A percentile compares a stretch with the other conserved stretches of the same genome.
Evolutionary conservation across 495 filamentous ascomycete species (phyloP).

Genomic region (Copromyces sp.): DNA sequence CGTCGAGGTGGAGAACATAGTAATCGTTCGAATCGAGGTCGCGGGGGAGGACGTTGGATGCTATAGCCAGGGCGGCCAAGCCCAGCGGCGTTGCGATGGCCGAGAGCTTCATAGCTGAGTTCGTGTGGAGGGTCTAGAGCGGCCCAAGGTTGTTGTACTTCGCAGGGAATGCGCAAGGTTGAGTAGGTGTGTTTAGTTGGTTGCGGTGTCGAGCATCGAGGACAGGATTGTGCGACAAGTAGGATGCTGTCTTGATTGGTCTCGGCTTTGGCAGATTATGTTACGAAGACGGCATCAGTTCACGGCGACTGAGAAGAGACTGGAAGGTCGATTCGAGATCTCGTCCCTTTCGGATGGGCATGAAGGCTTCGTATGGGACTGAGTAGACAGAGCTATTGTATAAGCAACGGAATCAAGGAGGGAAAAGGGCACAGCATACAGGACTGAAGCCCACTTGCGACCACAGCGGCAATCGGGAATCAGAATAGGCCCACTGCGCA

Average conservation of each 20-base stretch:
- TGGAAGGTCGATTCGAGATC: not conserved
- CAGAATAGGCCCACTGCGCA: not conserved
- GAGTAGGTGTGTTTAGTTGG: not conserved
- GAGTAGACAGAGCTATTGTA: not conserved
- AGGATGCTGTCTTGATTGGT: not conserved
- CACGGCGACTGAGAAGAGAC: not conserved
- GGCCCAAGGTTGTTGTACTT: not conserved
- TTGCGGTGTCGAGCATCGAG: not conserved
- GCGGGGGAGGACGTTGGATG: slow-evolving; percentile 16
- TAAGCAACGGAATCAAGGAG: not conserved
- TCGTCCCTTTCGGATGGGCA: not conserved
- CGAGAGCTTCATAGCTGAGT: slow-evolving; percentile 33
- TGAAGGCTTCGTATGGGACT: not conserved
- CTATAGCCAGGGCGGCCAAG: slow-evolving; percentile 35
- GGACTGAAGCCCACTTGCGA: not conserved
- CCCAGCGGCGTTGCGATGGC: slow-evolving; percentile 26
- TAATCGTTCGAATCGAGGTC: slow-evolving; percentile 72
- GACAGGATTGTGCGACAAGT: not conserved
- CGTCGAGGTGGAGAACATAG: slow-evolving; percentile 76
- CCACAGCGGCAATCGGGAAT: not conserved
- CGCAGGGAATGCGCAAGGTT: not conserved
- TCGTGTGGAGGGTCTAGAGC: slow-evolving; percentile 3
- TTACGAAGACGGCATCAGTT: not conserved
- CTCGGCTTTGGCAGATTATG: not conserved
- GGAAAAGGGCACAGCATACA: not conserved